Evolutionary conservation across 352 stramenopile genomes (phyloP), one percentile per base, ranked within the genome.

Genomic region (Lagenidium sp.): DNA sequence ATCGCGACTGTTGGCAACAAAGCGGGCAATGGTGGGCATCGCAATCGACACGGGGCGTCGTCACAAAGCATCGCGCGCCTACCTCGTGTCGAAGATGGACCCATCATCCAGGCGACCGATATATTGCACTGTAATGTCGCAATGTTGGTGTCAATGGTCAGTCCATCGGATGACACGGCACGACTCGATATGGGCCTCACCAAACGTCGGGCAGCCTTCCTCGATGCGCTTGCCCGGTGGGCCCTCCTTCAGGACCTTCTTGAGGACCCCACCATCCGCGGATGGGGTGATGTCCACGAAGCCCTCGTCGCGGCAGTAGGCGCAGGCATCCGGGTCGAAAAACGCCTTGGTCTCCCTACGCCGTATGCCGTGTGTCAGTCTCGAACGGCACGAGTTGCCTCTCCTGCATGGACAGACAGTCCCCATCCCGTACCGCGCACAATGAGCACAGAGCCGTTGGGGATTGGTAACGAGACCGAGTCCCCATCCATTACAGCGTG

Each of bases 81-180:
- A 89, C 80, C 75, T 85, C 13, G 80, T 93, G 53, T 93, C 80
- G 44, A 93, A 93, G 50, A 93, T 93, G 15, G 80, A 93, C 18
- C 80, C 77, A 42, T 93, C 80, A 50, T 82, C 59, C 10, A 90
- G 53, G 5, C 77, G 67, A 0, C 80, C 80, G 36, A 93, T 76
- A 63, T 93, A 93, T 54, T 93, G 80, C 38, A 93, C 77, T 82
- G 36, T 24, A 29, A 19, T n/a, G n/a, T n/a, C n/a, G n/a, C n/a
- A n/a, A n/a, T n/a, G n/a, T n/a, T n/a, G 23, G 18, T 37, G 41
- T 4, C 42, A 22, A 41, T 8, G 36, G 8, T 19, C 28, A 23
- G 23, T 12, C 34, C n/a, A n/a, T n/a, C n/a, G n/a, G n/a, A n/a
- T n/a, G n/a, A n/a, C n/a, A n/a, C n/a, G n/a, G n/a, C n/a, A n/a